Percentiles rank a stretch among this genome's conserved stretches.
phyloP scores from a whole-genome alignment of 2,329 filamentous ascomycete species.

The Pyricularia sp. region DNA sequence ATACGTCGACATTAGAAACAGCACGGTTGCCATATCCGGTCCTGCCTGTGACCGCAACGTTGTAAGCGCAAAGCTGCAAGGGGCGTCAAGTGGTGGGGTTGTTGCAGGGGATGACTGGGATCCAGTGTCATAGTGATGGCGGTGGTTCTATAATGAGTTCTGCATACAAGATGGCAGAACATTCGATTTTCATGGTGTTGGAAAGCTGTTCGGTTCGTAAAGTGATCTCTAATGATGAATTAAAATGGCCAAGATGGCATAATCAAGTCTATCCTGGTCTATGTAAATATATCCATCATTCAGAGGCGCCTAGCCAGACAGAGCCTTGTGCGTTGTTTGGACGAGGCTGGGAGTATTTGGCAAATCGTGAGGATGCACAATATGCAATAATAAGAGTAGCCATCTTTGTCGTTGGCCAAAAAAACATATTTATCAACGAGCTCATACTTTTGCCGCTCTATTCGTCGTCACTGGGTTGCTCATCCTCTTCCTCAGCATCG shows the following conservation, averaged over 20 bases:
- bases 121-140: too few relatives aligned
- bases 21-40: too few relatives aligned
- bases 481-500: constrained; percentile 5
- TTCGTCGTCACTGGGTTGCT: constrained; percentile 9
- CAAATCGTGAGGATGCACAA: not conserved
- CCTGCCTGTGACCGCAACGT: too few relatives aligned
- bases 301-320: not conserved
- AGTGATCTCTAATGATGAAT: not conserved
- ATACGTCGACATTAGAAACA: too few relatives aligned
- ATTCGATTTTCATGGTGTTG: not conserved
- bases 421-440: not conserved
- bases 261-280: not conserved
- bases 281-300: not conserved
- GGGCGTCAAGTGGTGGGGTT: too few relatives aligned
- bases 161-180: too few relatives aligned
- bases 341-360: not conserved
- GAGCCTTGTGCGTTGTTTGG: not conserved
- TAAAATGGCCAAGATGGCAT: not conserved
- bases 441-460: not conserved
- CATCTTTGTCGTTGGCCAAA: not conserved
- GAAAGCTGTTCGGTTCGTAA: not conserved
- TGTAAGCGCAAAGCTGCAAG: too few relatives aligned
- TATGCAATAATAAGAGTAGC: not conserved
- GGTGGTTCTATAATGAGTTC: not conserved
- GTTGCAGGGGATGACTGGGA: too few relatives aligned